Percentiles rank a stretch among this genome's conserved stretches.
Conservation (phyloP, 306 rosid species). For the Rosa chinensis region DNA sequence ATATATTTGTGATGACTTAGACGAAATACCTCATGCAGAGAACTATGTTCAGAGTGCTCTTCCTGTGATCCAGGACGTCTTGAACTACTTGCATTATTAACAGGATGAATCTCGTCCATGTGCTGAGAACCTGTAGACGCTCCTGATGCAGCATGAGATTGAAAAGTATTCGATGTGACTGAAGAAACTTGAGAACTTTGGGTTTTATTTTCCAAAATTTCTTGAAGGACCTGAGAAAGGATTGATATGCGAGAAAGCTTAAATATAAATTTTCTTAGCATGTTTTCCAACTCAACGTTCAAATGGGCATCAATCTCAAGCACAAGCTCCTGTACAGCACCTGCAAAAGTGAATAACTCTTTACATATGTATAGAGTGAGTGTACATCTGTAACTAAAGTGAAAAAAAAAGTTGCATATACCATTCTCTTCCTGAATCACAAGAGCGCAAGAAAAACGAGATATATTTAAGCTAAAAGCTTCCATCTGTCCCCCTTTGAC, state of each 20-base stretch:
- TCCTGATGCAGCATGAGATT: conserved; percentile 41
- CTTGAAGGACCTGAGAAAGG: conserved; percentile 53
- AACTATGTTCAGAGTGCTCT: conserved; percentile 10
- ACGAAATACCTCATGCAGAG: conserved; percentile 30
- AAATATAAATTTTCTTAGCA: conserved; percentile 42
- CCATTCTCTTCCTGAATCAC: conserved; percentile 67
- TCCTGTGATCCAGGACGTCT: conserved; percentile 35
- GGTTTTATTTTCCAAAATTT: conserved; percentile 34
- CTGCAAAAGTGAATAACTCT: conserved; percentile 45
- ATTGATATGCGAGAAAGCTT: conserved; percentile 65
- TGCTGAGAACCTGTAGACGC: conserved; percentile 41
- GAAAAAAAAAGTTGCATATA: conserved; percentile 30
- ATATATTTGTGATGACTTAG: conserved; percentile 48
- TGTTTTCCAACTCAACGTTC: conserved; percentile 45
- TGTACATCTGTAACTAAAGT: conserved; percentile 5
- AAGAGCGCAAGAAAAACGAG: conserved; percentile 50
- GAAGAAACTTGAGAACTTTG: conserved; percentile 67
- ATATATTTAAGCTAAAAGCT: conserved; percentile 52
- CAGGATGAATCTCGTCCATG: conserved; percentile 34
- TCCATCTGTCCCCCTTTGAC: conserved; percentile 43
- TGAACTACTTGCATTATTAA: conserved; percentile 56
- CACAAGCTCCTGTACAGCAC: conserved; percentile 61
- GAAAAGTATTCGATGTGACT: conserved; percentile 30
- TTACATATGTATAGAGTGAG: conserved; percentile 3
- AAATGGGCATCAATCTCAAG: conserved; percentile 57